Evolutionary conservation across 257 asterid genomes (phyloP).

Genomic region (Plantago ovata): DNA sequence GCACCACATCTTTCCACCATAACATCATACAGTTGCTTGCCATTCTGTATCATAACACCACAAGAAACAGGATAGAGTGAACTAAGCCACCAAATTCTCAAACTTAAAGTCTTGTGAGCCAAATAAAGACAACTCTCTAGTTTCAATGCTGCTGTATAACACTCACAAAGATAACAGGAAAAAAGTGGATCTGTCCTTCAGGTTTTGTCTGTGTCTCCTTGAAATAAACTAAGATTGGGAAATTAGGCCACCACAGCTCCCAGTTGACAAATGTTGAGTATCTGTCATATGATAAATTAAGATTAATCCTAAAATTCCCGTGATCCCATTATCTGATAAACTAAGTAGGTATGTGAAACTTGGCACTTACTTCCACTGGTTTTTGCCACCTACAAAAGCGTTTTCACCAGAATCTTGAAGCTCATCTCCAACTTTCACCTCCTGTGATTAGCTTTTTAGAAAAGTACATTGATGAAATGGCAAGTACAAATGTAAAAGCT

Average conservation of each 20-base stretch:
- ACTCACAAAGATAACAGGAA: constrained; percentile 78
- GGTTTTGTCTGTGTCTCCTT: constrained; percentile 91
- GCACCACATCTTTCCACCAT: constrained; percentile 81
- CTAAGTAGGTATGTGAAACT: constrained; percentile 8
- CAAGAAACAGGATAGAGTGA: constrained; percentile 6
- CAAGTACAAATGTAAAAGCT: neutral
- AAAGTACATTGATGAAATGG: neutral
- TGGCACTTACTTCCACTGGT: constrained; percentile 88
- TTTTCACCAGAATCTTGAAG: constrained; percentile 87
- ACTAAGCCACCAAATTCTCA: constrained; percentile 12
- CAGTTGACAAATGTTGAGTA: constrained; percentile 87
- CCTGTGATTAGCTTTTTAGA: constrained; percentile 40
- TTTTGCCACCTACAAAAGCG: constrained; percentile 87
- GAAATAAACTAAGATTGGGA: constrained; percentile 86
- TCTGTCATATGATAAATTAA: constrained; percentile 30
- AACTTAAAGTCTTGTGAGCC: constrained; percentile 19
- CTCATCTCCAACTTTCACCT: constrained; percentile 79
- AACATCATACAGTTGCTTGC: constrained; percentile 74
- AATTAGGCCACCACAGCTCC: constrained; percentile 98
- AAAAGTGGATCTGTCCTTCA: constrained; percentile 79
- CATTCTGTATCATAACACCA: constrained; percentile 43
- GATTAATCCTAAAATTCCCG: constrained; percentile 4
- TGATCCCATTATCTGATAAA: constrained; percentile 11
- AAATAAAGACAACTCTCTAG: constrained; percentile 20
- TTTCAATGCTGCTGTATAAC: constrained; percentile 9